Percentiles rank a stretch among this genome's conserved stretches.
Evolutionary conservation across 2,329 filamentous ascomycete species (phyloP).

Genomic region (Pseudogymnoascus sp.): DNA sequence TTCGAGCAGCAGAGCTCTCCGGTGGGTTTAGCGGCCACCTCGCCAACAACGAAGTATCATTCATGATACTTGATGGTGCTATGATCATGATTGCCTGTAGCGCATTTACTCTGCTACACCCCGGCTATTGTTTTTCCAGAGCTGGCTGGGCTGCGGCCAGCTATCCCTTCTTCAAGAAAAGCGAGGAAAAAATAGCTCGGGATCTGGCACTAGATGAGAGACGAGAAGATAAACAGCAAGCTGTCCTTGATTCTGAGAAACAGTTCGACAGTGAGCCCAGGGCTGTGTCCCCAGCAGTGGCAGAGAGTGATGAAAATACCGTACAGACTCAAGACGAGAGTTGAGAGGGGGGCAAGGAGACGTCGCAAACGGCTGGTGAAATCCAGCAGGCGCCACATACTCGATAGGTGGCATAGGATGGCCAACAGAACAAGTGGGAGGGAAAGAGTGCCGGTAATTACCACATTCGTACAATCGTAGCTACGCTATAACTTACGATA

Average conservation of each 20-base stretch:
- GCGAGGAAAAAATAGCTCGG: not conserved
- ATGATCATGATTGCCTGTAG: constrained; percentile 31
- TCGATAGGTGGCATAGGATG: not conserved
- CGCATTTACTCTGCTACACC: not conserved
- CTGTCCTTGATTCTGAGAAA: not conserved
- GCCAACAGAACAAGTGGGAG: not conserved
- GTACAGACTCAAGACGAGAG: not conserved
- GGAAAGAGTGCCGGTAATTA: not conserved
- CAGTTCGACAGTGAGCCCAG: not conserved
- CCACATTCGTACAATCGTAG: not conserved
- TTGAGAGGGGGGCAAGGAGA: not conserved
- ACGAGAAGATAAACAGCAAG: not conserved
- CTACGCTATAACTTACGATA: not conserved
- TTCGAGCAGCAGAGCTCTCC: constrained; percentile 47
- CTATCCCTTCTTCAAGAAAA: not conserved
- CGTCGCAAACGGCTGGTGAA: not conserved
- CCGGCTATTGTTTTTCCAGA: not conserved
- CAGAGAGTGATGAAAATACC: not conserved
- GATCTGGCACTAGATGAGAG: not conserved
- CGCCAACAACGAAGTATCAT: constrained; percentile 36
- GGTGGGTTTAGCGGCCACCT: constrained; percentile 44
- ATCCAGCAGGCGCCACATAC: not conserved
- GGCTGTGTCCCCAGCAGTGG: not conserved
- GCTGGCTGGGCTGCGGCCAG: not conserved
- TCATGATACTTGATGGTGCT: constrained; percentile 37